Evolutionary conservation across 352 stramenopile genomes (phyloP), one percentile per base, ranked within the genome.

Genomic region (Phytopythium boreale): DNA sequence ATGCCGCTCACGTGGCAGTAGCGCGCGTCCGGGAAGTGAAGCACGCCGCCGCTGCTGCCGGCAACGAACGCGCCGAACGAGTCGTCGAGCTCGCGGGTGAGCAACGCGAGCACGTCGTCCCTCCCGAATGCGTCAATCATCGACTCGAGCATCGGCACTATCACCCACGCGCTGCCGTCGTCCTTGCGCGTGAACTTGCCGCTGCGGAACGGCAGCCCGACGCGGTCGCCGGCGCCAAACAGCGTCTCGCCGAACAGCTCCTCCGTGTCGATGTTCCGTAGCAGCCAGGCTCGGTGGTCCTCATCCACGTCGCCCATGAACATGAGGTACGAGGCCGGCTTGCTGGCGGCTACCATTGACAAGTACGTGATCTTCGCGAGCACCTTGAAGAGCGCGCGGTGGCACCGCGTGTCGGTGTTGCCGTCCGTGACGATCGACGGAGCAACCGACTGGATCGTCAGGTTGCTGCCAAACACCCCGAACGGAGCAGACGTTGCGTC

Each of bases 361-460:
- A 84, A 29, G 39, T 79, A 82, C 26, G 56, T 46, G 12, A 82
- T 11, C 36, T 84, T 84, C 3, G 51, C 63, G 3, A 84, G 36
- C 31, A 80, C 74, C 62, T 84, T 84, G 61, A 80, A 79, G 7
- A 84, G 53, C 22, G 71, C 74, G 15, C 76, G 74, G 27, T 80
- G 68, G 61, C 76, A 84, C n/a, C 76, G 71, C 37, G 65, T 75
- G 9, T 63, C 26, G 1, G 34, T 19, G 22, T 76, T 41, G 47
- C 79, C 75, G 46, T 77, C 72, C 6, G 57, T 49, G 0, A 63
- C 64, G 11, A 44, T 14, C 11, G 58, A 49, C 19, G 44, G 59
- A 1, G 66, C 37, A 0, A 34, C 63, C 14, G 64, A 72, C 41
- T 17, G 24, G 65, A 75, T 62, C 0, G n/a, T 39, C 7, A 84